Base-by-base conservation (phyloP, 805 yeast species). In the Wickerhamomyces strasburgensis region DNA sequence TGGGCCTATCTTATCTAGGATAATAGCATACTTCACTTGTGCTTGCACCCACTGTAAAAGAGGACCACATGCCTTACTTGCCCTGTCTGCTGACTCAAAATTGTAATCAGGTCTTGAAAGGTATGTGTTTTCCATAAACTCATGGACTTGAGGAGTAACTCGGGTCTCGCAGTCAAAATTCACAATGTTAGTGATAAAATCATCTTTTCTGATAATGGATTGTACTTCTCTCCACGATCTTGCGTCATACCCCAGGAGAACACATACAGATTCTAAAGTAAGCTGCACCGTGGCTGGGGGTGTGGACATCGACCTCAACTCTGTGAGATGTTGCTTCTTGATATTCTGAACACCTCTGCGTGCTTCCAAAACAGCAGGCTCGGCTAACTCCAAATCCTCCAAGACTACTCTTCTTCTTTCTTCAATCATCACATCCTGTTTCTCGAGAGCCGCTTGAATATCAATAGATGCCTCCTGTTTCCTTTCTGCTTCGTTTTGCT, bases 51-150 rank as follows among this genome's bases (percentile, higher is more conserved):
- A 90, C 43, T 79, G 80, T 14, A 84, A 53, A 25, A 90, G 62
- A 0, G 98, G 98, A 0, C 96, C 98, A 63, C 97, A 87, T 0
- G 97, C 97, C 52, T 84, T 87, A 58, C 95, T 83, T 5, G 98
- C 98, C 27, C 97, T 67, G 49, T 84, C 75, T 0, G 86, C 95
- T 0, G 84, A 62, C 33, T 80, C 88, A 49, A 62, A 82, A 28
- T 74, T 85, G 55, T 73, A 89, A 35, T 75, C 81, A 0, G 78
- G 72, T 37, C 78, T 64, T 0, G 80, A 64, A 9, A 89, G 58
- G 50, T 83, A 90, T 2, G 65, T 67, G 1, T 56, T 45, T 27
- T 79, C 78, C 78, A 90, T 76, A 36, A 60, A 65, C 0, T 60
- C 49, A 24, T 86, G 62, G n/a, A 80, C 47, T 4, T 69, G 72